These are phyloP conservation scores for Alternaria angustiovoidea DNA, from an alignment of 2,329 filamentous ascomycete genomes.

Conservation along the genomic window DNA sequence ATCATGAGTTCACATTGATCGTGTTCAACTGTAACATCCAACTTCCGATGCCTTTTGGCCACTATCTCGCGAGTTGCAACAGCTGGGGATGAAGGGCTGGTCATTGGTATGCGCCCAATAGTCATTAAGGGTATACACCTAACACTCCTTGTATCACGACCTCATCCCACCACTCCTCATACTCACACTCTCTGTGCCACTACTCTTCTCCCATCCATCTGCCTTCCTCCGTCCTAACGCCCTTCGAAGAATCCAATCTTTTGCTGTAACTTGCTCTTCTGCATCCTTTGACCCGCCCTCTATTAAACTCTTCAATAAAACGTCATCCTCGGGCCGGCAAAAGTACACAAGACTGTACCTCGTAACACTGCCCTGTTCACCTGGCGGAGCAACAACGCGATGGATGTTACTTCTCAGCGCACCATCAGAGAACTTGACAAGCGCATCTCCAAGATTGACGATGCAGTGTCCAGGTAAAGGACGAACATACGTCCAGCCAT, in stretches of 20 bases:
- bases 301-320: constrained; percentile 39
- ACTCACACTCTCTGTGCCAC: constrained; percentile 43
- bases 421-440: constrained; percentile 56
- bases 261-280: constrained; percentile 49
- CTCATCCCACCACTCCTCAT: constrained; percentile 25
- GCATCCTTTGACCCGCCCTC: constrained; percentile 30
- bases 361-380: constrained; percentile 48
- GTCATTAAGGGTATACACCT: no score
- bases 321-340: constrained; percentile 55
- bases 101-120: no score
- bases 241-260: constrained; percentile 55
- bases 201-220: constrained; percentile 43
- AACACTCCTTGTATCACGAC: neutral
- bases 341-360: constrained; percentile 66
- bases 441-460: constrained; percentile 59
- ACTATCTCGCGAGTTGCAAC: no score
- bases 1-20: no score
- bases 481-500: constrained; percentile 62
- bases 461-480: constrained; percentile 59
- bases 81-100: no score
- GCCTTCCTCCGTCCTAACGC: constrained; percentile 42
- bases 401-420: constrained; percentile 56
- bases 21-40: no score
- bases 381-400: constrained; percentile 60
- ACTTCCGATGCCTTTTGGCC: no score